These are phyloP conservation scores for Jamesozyma piceae DNA, from an alignment of 805 yeast genomes.

Conservation along the genomic window DNA sequence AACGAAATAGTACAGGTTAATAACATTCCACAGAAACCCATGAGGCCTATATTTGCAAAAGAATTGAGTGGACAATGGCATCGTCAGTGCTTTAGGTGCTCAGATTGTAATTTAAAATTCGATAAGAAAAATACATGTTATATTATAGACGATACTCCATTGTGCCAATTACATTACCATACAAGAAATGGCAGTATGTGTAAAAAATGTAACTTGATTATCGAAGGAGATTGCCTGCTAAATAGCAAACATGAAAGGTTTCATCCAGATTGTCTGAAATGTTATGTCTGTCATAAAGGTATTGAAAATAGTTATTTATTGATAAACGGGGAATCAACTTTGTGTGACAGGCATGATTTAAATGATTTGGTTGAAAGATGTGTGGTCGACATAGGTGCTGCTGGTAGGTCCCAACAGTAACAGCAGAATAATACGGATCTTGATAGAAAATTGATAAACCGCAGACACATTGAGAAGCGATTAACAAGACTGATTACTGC, in stretches of 20 bases:
- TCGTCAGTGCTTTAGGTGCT: slow-evolving; percentile 72
- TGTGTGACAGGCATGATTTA: no score
- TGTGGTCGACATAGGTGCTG: no score
- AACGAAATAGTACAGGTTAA: slow-evolving; percentile 35
- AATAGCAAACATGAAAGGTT: slow-evolving; percentile 62
- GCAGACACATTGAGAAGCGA: no score
- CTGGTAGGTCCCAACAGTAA: no score
- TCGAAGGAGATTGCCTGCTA: slow-evolving; percentile 87
- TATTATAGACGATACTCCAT: slow-evolving; percentile 70
- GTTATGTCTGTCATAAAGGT: slow-evolving; percentile 46
- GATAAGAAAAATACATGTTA: slow-evolving; percentile 59
- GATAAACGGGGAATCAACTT: slow-evolving; percentile 21
- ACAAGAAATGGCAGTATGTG: slow-evolving; percentile 67
- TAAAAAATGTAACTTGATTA: slow-evolving; percentile 57
- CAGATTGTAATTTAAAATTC: slow-evolving; percentile 48
- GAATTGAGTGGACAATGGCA: slow-evolving; percentile 93
- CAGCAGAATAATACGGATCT: no score
- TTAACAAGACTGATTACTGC: no score
- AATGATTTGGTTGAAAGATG: no score
- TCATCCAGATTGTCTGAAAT: slow-evolving; percentile 65
- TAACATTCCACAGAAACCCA: background rate
- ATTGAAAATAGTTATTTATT: slow-evolving; percentile 47
- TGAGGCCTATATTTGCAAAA: slow-evolving; percentile 1
- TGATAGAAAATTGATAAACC: no score
- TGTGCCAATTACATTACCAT: slow-evolving; percentile 73